A percentile compares a stretch with the other conserved stretches of the same genome.
phyloP scores from a whole-genome alignment of 2,329 filamentous ascomycete species.

The Teratosphaeria pseudoeucalypti region DNA sequence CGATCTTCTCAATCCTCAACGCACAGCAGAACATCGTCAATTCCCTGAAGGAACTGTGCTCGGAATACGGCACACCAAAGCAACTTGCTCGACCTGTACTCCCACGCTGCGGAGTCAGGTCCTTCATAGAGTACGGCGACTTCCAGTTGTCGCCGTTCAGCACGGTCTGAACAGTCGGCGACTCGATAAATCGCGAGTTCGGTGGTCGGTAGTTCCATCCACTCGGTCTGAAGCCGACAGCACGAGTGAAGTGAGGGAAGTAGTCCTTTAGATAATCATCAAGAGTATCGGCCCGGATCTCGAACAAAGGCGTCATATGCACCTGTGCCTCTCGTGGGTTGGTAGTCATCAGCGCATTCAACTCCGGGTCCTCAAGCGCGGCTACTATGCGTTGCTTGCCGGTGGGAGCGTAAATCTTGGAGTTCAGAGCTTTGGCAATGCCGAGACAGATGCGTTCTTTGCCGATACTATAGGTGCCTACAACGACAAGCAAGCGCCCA shows the following conservation, averaged over 20 bases:
- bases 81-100: slow-evolving; percentile 74
- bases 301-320: slow-evolving; percentile 94
- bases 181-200: slow-evolving; percentile 50
- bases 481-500: slow-evolving; percentile 75
- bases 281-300: slow-evolving; percentile 83
- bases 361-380: slow-evolving; percentile 75
- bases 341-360: slow-evolving; percentile 64
- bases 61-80: slow-evolving; percentile 89
- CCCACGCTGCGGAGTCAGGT: slow-evolving; percentile 73
- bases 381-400: slow-evolving; percentile 75
- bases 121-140: slow-evolving; percentile 57
- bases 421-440: slow-evolving; percentile 73
- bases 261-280: slow-evolving; percentile 77
- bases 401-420: slow-evolving; percentile 80
- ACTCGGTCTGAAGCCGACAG: slow-evolving; percentile 83
- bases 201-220: slow-evolving; percentile 88
- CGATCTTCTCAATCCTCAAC: slow-evolving; percentile 74
- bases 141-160: slow-evolving; percentile 64
- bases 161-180: slow-evolving; percentile 53
- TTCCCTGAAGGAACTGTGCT: slow-evolving; percentile 92
- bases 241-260: slow-evolving; percentile 70
- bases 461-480: slow-evolving; percentile 94
- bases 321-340: slow-evolving; percentile 81
- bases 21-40: slow-evolving; percentile 87
- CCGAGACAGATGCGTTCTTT: slow-evolving; percentile 93